Conservation (phyloP, 768 basidiomycete species). For the Strobilomyces echinocephalus region DNA sequence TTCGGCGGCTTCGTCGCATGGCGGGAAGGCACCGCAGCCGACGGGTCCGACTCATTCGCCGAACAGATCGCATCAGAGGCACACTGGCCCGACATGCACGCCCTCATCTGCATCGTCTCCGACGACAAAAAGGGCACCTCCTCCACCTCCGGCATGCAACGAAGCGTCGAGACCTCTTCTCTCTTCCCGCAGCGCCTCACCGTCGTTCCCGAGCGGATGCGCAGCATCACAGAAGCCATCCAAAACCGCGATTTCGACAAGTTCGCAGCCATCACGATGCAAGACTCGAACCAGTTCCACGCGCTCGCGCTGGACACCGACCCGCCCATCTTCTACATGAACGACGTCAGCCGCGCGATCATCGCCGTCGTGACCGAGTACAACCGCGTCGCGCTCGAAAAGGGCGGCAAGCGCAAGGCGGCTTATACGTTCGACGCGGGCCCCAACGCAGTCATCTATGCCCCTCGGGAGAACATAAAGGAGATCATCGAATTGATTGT, state of each 20-base stretch:
- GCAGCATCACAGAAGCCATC: slow-evolving; percentile 77
- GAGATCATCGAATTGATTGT: slow-evolving; percentile 74
- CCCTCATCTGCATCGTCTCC: slow-evolving; percentile 93
- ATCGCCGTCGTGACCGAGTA: slow-evolving; percentile 88
- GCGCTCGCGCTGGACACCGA: slow-evolving; percentile 95
- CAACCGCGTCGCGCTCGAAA: slow-evolving; percentile 71
- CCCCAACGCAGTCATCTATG: slow-evolving; percentile 97
- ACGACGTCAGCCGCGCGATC: slow-evolving; percentile 93
- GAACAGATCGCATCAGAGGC: slow-evolving; percentile 76
- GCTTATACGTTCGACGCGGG: slow-evolving; percentile 99
- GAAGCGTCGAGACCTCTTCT: slow-evolving; percentile 87
- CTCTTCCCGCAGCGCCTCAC: slow-evolving; percentile 88
- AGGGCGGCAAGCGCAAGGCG: slow-evolving; percentile 61
- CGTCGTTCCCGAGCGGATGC: slow-evolving; percentile 88
- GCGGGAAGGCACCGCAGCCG: slow-evolving; percentile 50
- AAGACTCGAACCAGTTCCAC: slow-evolving; percentile 98
- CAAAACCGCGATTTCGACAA: slow-evolving; percentile 71
- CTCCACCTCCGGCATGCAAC: slow-evolving; percentile 95
- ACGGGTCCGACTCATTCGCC: slow-evolving; percentile 85
- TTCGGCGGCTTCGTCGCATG: slow-evolving; percentile 97
- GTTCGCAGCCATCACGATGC: slow-evolving; percentile 93
- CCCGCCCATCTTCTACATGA: slow-evolving; percentile 99
- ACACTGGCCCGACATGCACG: slow-evolving; percentile 96
- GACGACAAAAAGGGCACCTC: slow-evolving; percentile 96
- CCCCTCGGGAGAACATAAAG: slow-evolving; percentile 68